phyloP scores from a whole-genome alignment of 805 yeast species.

The Yamadazyma tumulicola region DNA sequence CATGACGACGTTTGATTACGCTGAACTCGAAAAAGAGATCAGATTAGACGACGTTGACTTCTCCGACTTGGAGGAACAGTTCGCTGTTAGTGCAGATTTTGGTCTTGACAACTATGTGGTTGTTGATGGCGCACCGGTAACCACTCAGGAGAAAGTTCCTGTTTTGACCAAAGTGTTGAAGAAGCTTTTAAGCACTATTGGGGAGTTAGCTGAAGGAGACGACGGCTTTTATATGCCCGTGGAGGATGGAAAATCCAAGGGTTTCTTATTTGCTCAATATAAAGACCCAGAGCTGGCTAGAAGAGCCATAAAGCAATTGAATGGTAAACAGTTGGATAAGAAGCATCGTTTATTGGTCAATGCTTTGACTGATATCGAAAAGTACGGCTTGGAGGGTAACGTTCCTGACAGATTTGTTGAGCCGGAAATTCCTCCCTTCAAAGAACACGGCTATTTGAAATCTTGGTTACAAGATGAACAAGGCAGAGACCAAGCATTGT shows the following conservation, averaged over 20 bases:
- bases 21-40: constrained; percentile 35
- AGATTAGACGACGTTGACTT: constrained; percentile 61
- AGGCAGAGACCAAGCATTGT: constrained; percentile 85
- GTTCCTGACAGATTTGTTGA: constrained; percentile 60
- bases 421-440: constrained; percentile 70
- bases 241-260: constrained; percentile 76
- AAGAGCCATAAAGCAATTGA: constrained; percentile 73
- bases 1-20: constrained; percentile 11
- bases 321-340: constrained; percentile 89
- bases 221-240: constrained; percentile 81
- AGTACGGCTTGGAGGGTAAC: constrained; percentile 63
- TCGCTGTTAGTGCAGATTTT: constrained; percentile 51
- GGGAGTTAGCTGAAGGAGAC: constrained; percentile 57
- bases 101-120: constrained; percentile 76
- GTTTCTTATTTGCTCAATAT: constrained; percentile 82
- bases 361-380: constrained; percentile 77
- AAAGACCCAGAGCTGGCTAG: constrained; percentile 63
- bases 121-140: constrained; percentile 93
- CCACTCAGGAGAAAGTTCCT: constrained; percentile 85
- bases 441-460: constrained; percentile 75
- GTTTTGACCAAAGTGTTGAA: constrained; percentile 79
- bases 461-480: constrained; percentile 88
- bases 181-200: constrained; percentile 75
- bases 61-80: constrained; percentile 80
- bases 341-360: constrained; percentile 88